Evolutionary conservation across 768 basidiomycete species (phyloP).

Genomic region (Scleroderma bovista): DNA sequence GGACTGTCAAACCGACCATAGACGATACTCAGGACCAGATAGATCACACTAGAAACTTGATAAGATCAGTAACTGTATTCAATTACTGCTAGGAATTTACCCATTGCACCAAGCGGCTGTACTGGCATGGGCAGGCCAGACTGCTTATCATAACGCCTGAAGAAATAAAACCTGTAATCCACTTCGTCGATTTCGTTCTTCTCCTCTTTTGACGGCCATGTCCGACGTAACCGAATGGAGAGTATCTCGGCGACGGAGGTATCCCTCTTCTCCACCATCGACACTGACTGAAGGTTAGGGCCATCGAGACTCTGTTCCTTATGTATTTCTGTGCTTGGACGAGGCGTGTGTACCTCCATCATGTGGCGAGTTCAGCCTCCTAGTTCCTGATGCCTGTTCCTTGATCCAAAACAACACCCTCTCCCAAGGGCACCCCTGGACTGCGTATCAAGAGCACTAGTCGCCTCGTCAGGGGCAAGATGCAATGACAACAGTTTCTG

Average conservation of each 20-base stretch:
- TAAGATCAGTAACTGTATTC: not conserved
- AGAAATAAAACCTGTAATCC: constrained; percentile 49
- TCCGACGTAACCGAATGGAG: constrained; percentile 62
- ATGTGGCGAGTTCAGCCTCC: no score
- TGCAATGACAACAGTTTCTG: constrained; percentile 89
- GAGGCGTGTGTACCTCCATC: constrained; percentile 59
- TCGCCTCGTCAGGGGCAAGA: constrained; percentile 89
- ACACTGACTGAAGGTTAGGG: no score
- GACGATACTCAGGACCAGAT: constrained; percentile 68
- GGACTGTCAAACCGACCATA: constrained; percentile 34
- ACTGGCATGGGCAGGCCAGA: constrained; percentile 60
- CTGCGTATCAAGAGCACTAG: constrained; percentile 81
- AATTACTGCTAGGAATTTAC: constrained; percentile 17
- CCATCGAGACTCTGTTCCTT: constrained; percentile 34
- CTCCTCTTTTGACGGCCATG: constrained; percentile 48
- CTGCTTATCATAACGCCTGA: constrained; percentile 64
- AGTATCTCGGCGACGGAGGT: constrained; percentile 39
- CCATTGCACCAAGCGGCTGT: constrained; percentile 43
- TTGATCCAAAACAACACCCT: no score
- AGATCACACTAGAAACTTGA: constrained; percentile 55
- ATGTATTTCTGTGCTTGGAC: constrained; percentile 77
- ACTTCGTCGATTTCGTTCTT: constrained; percentile 29
- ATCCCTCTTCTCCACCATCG: constrained; percentile 47
- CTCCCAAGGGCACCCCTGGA: constrained; percentile 76
- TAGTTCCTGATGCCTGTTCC: constrained; percentile 67